A percentile compares a stretch with the other conserved stretches of the same genome.
Evolutionary conservation across 345 rosid genomes (phyloP).

Genomic region (Brassica incana): DNA sequence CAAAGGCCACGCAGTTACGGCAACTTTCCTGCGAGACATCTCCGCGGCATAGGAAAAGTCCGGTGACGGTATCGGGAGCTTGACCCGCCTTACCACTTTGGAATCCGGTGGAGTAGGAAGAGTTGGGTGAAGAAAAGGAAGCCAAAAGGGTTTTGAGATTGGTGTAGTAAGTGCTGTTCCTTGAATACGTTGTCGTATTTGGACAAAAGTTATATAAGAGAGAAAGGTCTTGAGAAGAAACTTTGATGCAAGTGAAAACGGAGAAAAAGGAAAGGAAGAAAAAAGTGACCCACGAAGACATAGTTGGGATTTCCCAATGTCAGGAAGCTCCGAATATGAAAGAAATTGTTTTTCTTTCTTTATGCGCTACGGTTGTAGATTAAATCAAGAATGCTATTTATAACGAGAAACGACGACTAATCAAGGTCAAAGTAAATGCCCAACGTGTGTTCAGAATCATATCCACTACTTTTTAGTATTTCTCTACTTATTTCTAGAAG

Average conservation of each 20-base stretch:
- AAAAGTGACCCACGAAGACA: background rate
- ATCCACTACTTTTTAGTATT: background rate
- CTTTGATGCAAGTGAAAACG: background rate
- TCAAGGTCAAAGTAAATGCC: background rate
- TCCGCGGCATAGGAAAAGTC: slow-evolving; percentile 45
- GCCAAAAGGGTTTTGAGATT: slow-evolving; percentile 4
- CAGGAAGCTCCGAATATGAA: background rate
- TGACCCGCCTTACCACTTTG: background rate
- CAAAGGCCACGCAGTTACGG: slow-evolving; percentile 27
- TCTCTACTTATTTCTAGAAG: background rate
- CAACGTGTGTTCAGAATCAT: background rate
- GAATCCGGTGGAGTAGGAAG: background rate
- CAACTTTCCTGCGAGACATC: slow-evolving; percentile 33
- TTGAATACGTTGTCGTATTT: background rate
- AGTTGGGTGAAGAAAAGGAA: background rate
- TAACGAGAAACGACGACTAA: background rate
- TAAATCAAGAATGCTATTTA: background rate
- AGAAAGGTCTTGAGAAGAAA: background rate
- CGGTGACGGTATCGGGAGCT: background rate
- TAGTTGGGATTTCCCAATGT: background rate
- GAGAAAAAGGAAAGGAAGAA: background rate
- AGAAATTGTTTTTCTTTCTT: background rate
- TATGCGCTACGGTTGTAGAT: background rate
- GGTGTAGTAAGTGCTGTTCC: slow-evolving; percentile 11
- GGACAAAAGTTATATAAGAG: background rate